These are phyloP conservation scores for Rhynchosporium agropyri DNA, from an alignment of 2,329 filamentous ascomycete species.

Conservation along the genomic window DNA sequence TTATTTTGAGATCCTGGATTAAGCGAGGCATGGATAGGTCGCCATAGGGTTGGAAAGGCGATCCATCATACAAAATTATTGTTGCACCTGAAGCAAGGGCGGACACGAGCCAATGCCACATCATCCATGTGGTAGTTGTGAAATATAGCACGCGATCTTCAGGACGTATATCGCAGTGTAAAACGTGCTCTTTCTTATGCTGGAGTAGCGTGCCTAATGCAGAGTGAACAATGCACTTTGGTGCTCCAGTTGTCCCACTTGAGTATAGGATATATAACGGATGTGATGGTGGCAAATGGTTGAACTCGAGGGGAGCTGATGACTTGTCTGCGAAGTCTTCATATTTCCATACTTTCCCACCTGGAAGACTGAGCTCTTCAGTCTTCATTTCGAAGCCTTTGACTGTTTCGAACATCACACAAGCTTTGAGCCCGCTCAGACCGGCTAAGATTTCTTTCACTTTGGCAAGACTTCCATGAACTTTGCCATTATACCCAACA, in stretches of 20 bases:
- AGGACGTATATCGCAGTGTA: constrained; percentile 80
- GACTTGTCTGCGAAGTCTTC: constrained; percentile 45
- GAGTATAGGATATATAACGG: constrained; percentile 94
- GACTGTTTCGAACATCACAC: constrained; percentile 75
- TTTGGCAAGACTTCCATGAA: constrained; percentile 79
- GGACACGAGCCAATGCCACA: constrained; percentile 98
- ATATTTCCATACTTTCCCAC: constrained; percentile 47
- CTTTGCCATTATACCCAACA: constrained; percentile 87
- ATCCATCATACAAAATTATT: constrained; percentile 88
- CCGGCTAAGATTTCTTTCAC: constrained; percentile 73
- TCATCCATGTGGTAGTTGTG: constrained; percentile 98
- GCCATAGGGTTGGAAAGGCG: constrained; percentile 79
- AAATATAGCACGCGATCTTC: constrained; percentile 85
- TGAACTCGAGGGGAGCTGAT: constrained; percentile 60
- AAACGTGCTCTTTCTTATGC: constrained; percentile 93
- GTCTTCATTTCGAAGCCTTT: constrained; percentile 39
- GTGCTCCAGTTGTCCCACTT: constrained; percentile 82
- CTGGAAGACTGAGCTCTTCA: constrained; percentile 28
- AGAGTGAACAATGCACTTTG: constrained; percentile 94
- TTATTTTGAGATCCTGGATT: constrained; percentile 79
- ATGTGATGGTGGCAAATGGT: constrained; percentile 79
- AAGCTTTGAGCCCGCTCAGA: constrained; percentile 63
- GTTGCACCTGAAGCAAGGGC: constrained; percentile 82
- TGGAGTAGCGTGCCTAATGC: constrained; percentile 88
- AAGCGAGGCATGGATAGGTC: constrained; percentile 81